A percentile compares a stretch with the other conserved stretches of the same genome.
Evolutionary conservation across 495 filamentous ascomycete genomes (phyloP).

Genomic region (Amorphotheca resinae): DNA sequence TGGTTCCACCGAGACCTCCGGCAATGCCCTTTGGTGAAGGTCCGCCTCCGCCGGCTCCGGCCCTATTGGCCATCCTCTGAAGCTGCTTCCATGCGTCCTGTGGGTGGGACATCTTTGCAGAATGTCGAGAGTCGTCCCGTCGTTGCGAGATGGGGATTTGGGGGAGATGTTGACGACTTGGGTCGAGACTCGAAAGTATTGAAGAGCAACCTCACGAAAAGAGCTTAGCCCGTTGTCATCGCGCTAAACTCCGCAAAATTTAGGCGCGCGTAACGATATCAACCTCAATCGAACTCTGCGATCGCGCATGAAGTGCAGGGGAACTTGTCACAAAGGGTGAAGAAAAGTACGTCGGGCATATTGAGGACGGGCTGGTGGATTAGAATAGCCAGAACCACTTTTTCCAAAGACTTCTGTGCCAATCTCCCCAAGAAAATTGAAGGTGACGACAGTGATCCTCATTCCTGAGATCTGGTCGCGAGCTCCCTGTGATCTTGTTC

Average conservation of each 20-base stretch:
- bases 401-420: slow-evolving; percentile 23
- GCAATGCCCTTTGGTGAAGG: slow-evolving; percentile 16
- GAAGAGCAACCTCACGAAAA: slow-evolving; percentile 9
- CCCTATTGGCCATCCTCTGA: slow-evolving; percentile 34
- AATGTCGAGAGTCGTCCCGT: slow-evolving; percentile 1
- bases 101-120: slow-evolving; percentile 18
- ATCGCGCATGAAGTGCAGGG: background rate
- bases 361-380: slow-evolving; percentile 5
- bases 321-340: background rate
- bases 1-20: slow-evolving; percentile 32
- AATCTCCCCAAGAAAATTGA: slow-evolving; percentile 12
- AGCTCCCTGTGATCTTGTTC: slow-evolving; percentile 8
- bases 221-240: slow-evolving; percentile 13
- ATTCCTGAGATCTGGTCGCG: slow-evolving; percentile 14
- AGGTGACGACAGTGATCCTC: slow-evolving; percentile 19
- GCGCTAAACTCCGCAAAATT: slow-evolving; percentile 8
- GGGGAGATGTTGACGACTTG: slow-evolving; percentile 3
- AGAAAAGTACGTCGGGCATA: slow-evolving; percentile 1
- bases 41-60: slow-evolving; percentile 10
- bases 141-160: slow-evolving; percentile 1
- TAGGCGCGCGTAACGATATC: background rate
- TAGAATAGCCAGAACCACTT: slow-evolving; percentile 24
- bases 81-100: slow-evolving; percentile 18
- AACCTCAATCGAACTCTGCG: background rate
- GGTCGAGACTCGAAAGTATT: too few relatives aligned